Conservation (phyloP, 1,284 basidiomycete genomes). For the Ustilago tritici region DNA sequence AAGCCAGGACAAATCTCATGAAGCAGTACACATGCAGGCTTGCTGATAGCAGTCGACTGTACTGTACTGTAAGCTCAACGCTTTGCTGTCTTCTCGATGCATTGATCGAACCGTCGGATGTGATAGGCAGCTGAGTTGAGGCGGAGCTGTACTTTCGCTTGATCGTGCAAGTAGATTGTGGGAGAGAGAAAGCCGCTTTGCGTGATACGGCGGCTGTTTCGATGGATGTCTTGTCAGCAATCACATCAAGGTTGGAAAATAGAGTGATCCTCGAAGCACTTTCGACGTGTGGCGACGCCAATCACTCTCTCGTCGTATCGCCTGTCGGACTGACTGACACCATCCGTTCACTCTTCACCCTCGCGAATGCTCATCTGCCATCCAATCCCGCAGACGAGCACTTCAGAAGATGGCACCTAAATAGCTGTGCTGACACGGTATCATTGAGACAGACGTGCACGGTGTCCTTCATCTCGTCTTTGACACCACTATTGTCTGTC, state of each 20-base stretch:
- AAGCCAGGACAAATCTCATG: too few relatives aligned
- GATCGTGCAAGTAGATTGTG: too few relatives aligned
- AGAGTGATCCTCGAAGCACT: too few relatives aligned
- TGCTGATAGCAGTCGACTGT: too few relatives aligned
- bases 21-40: too few relatives aligned
- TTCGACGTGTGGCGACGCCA: constrained; percentile 22
- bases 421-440: not conserved
- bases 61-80: too few relatives aligned
- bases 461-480: constrained; percentile 1
- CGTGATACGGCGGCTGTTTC: not conserved
- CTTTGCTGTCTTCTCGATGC: too few relatives aligned
- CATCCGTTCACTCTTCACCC: too few relatives aligned
- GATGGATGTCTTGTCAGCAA: not conserved
- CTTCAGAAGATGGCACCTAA: not conserved
- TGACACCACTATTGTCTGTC: not conserved
- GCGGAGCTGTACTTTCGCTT: too few relatives aligned
- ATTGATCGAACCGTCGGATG: too few relatives aligned
- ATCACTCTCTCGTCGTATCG: not conserved
- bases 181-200: too few relatives aligned
- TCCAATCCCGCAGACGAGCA: not conserved
- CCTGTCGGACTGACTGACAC: not conserved
- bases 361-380: not conserved
- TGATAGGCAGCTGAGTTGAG: too few relatives aligned
- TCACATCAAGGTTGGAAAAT: not conserved
- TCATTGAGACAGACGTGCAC: constrained; percentile 4